Evolutionary conservation across 768 basidiomycete genomes (phyloP).

Genomic region (Leccinellum luteum): DNA sequence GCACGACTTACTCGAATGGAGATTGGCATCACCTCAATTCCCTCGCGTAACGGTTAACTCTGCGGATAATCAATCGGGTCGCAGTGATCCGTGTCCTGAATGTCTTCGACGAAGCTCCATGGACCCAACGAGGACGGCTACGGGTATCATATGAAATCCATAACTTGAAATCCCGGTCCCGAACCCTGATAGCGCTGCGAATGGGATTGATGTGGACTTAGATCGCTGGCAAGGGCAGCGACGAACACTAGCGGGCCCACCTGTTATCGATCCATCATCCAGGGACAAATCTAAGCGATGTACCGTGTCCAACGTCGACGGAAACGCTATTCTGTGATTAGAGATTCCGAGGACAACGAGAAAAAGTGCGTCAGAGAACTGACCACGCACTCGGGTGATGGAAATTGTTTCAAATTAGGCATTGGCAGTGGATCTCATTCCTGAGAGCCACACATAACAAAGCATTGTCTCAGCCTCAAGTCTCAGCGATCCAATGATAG

Average conservation of each 20-base stretch:
- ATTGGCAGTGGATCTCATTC: not conserved
- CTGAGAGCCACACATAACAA: not conserved
- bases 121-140: not conserved
- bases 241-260: not conserved
- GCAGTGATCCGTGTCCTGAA: not conserved
- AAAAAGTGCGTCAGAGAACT: not conserved
- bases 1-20: not conserved
- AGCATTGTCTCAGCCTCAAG: not conserved
- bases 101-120: conserved; percentile 6
- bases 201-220: conserved; percentile 1
- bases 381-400: not conserved
- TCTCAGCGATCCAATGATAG: not conserved
- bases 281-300: conserved; percentile 4
- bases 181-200: conserved; percentile 2
- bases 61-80: not conserved
- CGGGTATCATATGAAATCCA: conserved; percentile 11
- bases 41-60: not conserved
- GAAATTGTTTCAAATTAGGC: conserved; percentile 2
- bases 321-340: conserved; percentile 8
- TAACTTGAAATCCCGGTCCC: conserved; percentile 1
- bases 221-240: not conserved
- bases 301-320: conserved; percentile 1
- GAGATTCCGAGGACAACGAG: conserved; percentile 7
- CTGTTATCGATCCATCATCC: not conserved
- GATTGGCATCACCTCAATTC: not conserved